Conservation (phyloP, 2,329 filamentous ascomycete species). For the Massarina eburnea region DNA sequence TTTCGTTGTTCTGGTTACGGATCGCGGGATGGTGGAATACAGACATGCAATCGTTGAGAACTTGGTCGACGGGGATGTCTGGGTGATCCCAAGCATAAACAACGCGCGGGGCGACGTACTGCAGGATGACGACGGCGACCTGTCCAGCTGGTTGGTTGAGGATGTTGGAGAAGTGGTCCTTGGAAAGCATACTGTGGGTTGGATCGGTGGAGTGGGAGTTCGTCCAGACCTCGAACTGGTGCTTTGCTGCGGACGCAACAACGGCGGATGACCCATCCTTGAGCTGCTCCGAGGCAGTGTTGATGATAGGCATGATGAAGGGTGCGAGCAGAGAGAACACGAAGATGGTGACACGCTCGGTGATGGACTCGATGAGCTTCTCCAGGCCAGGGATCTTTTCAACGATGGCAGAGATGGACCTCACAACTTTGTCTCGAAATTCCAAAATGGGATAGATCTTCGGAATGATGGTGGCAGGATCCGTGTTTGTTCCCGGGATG, state of each 20-base stretch:
- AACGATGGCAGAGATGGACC: conserved; percentile 79
- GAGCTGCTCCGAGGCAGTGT: conserved; percentile 77
- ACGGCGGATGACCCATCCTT: conserved; percentile 81
- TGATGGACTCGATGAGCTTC: conserved; percentile 87
- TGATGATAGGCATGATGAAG: conserved; percentile 90
- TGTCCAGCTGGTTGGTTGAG: conserved; percentile 53
- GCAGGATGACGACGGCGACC: conserved; percentile 62
- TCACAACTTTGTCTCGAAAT: conserved; percentile 93
- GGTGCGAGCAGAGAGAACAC: conserved; percentile 88
- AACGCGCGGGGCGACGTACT: conserved; percentile 84
- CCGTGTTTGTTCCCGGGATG: conserved; percentile 79
- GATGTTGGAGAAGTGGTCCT: conserved; percentile 56
- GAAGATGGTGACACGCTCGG: conserved; percentile 89
- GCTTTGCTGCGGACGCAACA: conserved; percentile 54
- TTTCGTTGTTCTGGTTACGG: conserved; percentile 72
- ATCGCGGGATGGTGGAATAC: conserved; percentile 91
- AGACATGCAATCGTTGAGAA: conserved; percentile 76
- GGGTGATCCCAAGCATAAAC: conserved; percentile 93
- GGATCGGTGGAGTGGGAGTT: conserved; percentile 52
- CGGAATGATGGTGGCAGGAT: conserved; percentile 52
- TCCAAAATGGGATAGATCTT: conserved; percentile 93
- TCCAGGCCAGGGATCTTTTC: conserved; percentile 91
- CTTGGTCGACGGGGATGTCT: conserved; percentile 77
- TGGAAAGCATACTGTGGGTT: conserved; percentile 55
- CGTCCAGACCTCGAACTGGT: conserved; percentile 54